A percentile compares a stretch with the other conserved stretches of the same genome.
Conservation (phyloP, 202 grass and related monocot species). For the Dendrocalamus latiflorus region DNA sequence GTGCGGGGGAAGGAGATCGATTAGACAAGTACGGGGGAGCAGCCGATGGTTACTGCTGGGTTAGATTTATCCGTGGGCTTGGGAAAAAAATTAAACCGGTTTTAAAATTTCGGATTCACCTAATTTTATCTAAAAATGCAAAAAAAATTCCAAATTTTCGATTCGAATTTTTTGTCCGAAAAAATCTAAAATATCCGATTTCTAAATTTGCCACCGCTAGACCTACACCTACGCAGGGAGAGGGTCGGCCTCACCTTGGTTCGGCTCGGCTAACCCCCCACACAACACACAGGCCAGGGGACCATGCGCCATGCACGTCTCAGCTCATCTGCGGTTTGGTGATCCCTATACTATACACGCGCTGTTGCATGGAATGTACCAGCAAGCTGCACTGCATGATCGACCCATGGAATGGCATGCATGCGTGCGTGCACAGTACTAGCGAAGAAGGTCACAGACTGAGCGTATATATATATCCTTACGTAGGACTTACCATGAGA, state of each 20-base stretch:
- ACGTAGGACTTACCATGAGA: neutral
- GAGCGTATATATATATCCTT: neutral
- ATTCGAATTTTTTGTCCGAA: too few species aligned
- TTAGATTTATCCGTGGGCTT: too few species aligned
- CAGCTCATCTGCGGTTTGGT: slow-evolving; percentile 1
- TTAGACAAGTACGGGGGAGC: slow-evolving; percentile 7
- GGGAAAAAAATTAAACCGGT: too few species aligned
- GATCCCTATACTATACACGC: neutral
- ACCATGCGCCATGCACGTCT: neutral
- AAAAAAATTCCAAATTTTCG: too few species aligned
- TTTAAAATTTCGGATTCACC: too few species aligned
- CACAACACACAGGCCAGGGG: neutral
- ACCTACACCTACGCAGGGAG: neutral
- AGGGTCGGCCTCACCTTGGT: slow-evolving; percentile 10
- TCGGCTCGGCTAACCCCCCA: neutral
- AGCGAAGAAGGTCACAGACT: neutral
- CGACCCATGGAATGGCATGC: neutral
- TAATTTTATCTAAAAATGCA: too few species aligned
- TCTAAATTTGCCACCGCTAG: too few species aligned
- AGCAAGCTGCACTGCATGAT: neutral
- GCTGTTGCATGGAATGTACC: slow-evolving; percentile 22
- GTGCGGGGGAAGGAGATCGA: slow-evolving; percentile 38
- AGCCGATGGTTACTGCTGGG: too few species aligned
- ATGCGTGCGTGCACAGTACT: neutral
- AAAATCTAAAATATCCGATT: too few species aligned